Percentiles rank a stretch among this genome's conserved stretches.
Conservation (phyloP, 164 flowering plant genomes). For the Piper betle region DNA sequence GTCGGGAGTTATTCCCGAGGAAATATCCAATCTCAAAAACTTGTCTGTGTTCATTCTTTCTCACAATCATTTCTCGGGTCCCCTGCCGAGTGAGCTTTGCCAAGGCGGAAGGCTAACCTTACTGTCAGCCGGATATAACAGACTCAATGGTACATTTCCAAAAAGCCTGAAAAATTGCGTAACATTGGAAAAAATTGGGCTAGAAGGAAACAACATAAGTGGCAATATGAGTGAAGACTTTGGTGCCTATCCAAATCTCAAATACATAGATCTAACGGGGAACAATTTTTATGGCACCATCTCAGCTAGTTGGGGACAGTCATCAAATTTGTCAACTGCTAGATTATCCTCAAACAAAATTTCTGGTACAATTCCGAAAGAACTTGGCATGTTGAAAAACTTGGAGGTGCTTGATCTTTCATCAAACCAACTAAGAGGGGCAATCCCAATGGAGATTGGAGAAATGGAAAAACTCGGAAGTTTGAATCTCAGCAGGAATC, state of each 20-base stretch:
- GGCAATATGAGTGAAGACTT: neutral
- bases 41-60: neutral
- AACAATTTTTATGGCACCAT: neutral
- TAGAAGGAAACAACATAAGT: neutral
- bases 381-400: neutral
- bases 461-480: neutral
- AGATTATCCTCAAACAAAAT: neutral
- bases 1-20: neutral
- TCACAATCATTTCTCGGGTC: neutral
- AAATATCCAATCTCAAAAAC: neutral
- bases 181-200: neutral
- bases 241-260: neutral
- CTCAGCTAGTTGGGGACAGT: neutral
- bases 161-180: neutral
- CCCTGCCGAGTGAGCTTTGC: neutral
- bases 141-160: neutral
- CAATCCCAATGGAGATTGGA: neutral
- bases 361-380: neutral
- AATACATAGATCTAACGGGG: neutral
- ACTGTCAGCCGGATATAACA: neutral
- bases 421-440: neutral
- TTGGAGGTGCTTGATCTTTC: neutral
- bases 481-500: neutral
- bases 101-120: neutral
- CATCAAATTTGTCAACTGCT: neutral